Percentiles rank a stretch among this genome's conserved stretches.
phyloP scores from a whole-genome alignment of 1,284 basidiomycete species.

The Ganoderma multipileum region DNA sequence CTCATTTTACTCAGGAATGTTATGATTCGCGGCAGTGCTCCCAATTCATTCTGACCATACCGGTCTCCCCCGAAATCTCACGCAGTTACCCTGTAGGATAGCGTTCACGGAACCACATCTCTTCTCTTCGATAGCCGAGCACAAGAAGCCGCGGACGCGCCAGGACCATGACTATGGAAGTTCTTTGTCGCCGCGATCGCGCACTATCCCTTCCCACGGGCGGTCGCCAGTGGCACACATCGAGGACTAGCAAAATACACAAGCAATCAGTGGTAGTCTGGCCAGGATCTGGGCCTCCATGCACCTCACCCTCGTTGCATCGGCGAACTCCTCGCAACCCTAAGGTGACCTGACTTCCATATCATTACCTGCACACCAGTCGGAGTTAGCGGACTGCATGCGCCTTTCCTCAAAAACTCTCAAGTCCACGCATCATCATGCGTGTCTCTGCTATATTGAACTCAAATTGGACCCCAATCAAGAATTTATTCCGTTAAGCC shows the following conservation, averaged over 20 bases:
- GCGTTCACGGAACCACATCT: not conserved
- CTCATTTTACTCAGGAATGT: not conserved
- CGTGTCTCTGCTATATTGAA: too few relatives aligned
- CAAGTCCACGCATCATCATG: too few relatives aligned
- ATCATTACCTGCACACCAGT: too few relatives aligned
- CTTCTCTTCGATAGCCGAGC: conserved; percentile 1
- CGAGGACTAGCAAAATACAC: not conserved
- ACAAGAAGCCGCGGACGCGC: not conserved
- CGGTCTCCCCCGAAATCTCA: not conserved
- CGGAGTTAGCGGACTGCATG: too few relatives aligned
- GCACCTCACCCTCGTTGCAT: not conserved
- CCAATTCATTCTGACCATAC: not conserved
- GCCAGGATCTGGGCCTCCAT: not conserved
- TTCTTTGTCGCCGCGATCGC: not conserved
- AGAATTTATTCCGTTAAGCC: too few relatives aligned
- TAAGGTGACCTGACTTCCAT: not conserved
- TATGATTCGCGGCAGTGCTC: not conserved
- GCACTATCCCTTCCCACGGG: not conserved
- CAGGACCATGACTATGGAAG: not conserved
- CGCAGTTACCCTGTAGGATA: not conserved
- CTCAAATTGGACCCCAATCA: too few relatives aligned
- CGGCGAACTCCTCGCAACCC: not conserved
- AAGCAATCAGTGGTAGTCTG: not conserved
- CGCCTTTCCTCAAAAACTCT: too few relatives aligned
- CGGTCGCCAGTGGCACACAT: not conserved